Base-by-base conservation (phyloP, 306 rosid species). In the Astragalus glycyphyllos region DNA sequence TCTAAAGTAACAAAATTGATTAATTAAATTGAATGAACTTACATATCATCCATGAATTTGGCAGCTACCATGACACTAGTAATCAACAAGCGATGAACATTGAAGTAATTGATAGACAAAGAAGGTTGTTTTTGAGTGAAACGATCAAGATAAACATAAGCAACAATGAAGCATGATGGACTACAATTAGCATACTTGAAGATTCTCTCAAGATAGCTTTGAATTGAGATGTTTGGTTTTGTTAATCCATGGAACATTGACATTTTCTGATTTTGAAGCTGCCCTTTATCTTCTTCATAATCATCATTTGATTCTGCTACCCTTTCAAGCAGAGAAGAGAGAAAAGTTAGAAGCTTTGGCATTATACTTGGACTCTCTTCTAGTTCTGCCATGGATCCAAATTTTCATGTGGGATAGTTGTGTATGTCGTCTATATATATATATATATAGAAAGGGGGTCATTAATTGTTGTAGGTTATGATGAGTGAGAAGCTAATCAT, bases 31-130 rank as follows among this genome's bases (percentile, higher is more conserved):
- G 31, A 26, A 65, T 5, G 23, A 7, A 83, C 96, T 91, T 71
- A 95, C 99, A 86, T 67, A 58, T 95, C 99, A 67, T 95, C 99
- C 99, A 95, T 95, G 90, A 95, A 95, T 58, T 95, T 95, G 4
- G 96, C 96, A 50, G 99, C 86, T 2, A 95, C 89, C 90, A 95
- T 84, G n/a, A 89, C 99, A 29, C 99, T 95, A 0, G 99, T 91
- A 23, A 95, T 91, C 32, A 95, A 82, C 67, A 95, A 76, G 2
- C 97, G 83, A 26, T 95, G 99, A 7, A 91, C 96, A 51, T 87
- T 91, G 85, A 84, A 87, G 61, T 96, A 91, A 51, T 87, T 87
- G 85, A 95, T 85, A 0, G 96, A 90, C 69, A 91, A 68, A 0
- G 87, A 71, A 11, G 96, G 90, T 15, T 91, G 99, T 15, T 62